These are phyloP conservation scores for Pyracantha coccinea DNA, from an alignment of 331 rosid species.

Conservation along the genomic window DNA sequence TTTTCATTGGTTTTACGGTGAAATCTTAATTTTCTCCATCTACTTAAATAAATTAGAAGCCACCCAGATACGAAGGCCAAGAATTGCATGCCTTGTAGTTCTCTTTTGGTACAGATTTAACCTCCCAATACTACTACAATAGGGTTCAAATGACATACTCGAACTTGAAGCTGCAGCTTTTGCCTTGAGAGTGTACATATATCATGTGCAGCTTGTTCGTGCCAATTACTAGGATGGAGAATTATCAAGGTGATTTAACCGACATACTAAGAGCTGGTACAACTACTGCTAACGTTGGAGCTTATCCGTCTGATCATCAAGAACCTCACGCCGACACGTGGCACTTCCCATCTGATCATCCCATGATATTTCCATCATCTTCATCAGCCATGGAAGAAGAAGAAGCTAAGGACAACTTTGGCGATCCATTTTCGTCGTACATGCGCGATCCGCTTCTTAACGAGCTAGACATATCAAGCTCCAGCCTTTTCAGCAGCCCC, in stretches of 20 bases:
- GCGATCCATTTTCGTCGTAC: constrained; percentile 67
- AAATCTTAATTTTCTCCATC: neutral
- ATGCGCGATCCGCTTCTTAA: constrained; percentile 69
- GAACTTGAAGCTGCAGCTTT: neutral
- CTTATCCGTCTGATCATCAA: constrained; percentile 1
- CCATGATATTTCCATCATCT: constrained; percentile 30
- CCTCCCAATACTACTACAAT: neutral
- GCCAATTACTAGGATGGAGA: constrained; percentile 45
- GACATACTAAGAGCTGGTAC: constrained; percentile 59
- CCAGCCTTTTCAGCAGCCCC: constrained; percentile 18
- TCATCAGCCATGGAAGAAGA: constrained; percentile 18
- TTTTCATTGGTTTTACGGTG: neutral
- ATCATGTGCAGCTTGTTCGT: constrained; percentile 41
- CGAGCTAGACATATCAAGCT: constrained; percentile 20
- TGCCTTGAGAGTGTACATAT: neutral
- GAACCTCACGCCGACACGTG: constrained; percentile 2
- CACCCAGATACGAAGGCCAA: neutral
- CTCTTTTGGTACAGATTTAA: neutral
- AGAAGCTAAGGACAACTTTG: constrained; percentile 35
- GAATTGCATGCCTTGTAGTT: constrained; percentile 13
- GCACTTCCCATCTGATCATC: constrained; percentile 33
- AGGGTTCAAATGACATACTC: neutral
- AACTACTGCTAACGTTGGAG: constrained; percentile 1
- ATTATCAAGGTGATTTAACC: constrained; percentile 78
- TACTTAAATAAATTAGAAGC: neutral